Conservation (phyloP, 1,139 yeast species). For the Saccharomyces pastorianus region DNA sequence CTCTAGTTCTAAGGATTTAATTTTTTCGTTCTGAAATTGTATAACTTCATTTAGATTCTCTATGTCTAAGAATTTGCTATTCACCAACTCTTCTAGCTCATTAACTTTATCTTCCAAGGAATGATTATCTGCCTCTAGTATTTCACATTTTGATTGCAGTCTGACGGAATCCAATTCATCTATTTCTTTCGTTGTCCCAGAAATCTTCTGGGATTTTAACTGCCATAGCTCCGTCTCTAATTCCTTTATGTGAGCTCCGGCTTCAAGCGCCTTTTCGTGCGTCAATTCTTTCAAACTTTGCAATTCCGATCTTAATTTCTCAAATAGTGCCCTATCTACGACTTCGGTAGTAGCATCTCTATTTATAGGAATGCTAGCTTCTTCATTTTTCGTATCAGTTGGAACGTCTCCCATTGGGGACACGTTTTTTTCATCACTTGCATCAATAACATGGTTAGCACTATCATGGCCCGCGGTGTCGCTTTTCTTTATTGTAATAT, state of each 20-base stretch:
- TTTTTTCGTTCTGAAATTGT: conserved; percentile 44
- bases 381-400: not conserved
- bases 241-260: conserved; percentile 42
- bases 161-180: conserved; percentile 29
- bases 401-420: not conserved
- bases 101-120: conserved; percentile 36
- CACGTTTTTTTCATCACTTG: not conserved
- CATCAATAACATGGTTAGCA: not conserved
- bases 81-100: conserved; percentile 49
- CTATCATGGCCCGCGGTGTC: not conserved
- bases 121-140: conserved; percentile 43
- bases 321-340: conserved; percentile 22
- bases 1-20: conserved; percentile 40
- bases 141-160: conserved; percentile 39
- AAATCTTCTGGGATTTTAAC: conserved; percentile 17
- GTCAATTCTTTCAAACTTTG: conserved; percentile 41
- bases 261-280: conserved; percentile 44
- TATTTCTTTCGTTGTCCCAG: not conserved
- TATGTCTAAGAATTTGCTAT: conserved; percentile 47
- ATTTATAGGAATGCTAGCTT: not conserved
- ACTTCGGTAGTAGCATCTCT: conserved; percentile 1
- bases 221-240: conserved; percentile 40
- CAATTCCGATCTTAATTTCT: conserved; percentile 38
- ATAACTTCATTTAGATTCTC: conserved; percentile 48
- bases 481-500: not conserved